These are phyloP conservation scores for Pyrenochaeta sp. DNA, from an alignment of 2,329 filamentous ascomycete species.

Conservation along the genomic window DNA sequence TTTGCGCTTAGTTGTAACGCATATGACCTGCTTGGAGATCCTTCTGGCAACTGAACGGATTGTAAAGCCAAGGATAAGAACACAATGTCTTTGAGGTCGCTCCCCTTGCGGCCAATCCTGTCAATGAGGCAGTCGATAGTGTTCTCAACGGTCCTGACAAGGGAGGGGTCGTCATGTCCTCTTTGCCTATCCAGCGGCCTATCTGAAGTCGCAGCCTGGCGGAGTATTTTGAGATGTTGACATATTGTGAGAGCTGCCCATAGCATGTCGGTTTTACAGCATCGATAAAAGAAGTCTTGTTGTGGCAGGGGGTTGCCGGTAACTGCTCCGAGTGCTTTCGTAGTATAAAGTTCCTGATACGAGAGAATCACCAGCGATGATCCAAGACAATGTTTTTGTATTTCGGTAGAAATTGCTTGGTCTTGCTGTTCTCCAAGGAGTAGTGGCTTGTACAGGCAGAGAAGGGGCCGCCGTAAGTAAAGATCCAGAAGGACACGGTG, in stretches of 20 bases:
- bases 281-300: slow-evolving; percentile 35
- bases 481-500: slow-evolving; percentile 26
- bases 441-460: slow-evolving; percentile 26
- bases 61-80: slow-evolving; percentile 25
- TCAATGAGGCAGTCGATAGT: slow-evolving; percentile 20
- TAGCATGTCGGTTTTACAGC: slow-evolving; percentile 40
- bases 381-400: slow-evolving; percentile 23
- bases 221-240: slow-evolving; percentile 31
- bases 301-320: slow-evolving; percentile 9
- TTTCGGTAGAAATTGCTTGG: slow-evolving; percentile 6
- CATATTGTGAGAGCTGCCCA: slow-evolving; percentile 42
- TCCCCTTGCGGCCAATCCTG: slow-evolving; percentile 22
- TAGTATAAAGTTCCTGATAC: slow-evolving; percentile 22
- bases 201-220: neutral
- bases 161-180: neutral
- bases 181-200: neutral
- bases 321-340: slow-evolving; percentile 5
- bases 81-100: slow-evolving; percentile 30
- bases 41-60: slow-evolving; percentile 15
- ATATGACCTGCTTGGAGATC: slow-evolving; percentile 1
- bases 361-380: slow-evolving; percentile 29
- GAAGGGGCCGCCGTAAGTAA: slow-evolving; percentile 24
- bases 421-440: slow-evolving; percentile 23
- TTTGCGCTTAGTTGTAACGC: slow-evolving; percentile 9
- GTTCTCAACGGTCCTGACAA: slow-evolving; percentile 16